Base-by-base conservation (phyloP, 805 yeast genomes). In the Metschnikowia hibisci region DNA sequence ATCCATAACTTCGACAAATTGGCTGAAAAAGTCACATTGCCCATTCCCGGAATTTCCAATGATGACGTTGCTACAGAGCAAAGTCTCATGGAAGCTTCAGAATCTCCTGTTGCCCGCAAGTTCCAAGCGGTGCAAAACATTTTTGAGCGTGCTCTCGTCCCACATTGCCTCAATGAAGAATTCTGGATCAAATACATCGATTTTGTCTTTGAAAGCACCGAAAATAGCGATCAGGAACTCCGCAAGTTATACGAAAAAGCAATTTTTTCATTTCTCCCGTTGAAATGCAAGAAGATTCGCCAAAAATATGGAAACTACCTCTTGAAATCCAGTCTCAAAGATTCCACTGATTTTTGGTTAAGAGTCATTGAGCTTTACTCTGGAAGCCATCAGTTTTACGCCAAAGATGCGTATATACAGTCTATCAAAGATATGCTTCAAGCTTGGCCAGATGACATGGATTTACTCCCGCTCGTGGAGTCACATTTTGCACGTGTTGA, bases 131-230 rank as follows among this genome's bases (percentile, higher is more conserved):
- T 77, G 1, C 60, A 62, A 6, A 63, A 74, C 6, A 55, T 86
- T 1, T 90, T 83, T 61, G 91, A 86, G 58, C 71, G 96, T 44
- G 78, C 87, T 13, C 63, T 91, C 9, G 66, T 86, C 1, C 87
- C 95, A 0, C 75, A 82, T 41, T 84, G 89, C 32, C 63, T 64
- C 15, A 67, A 73, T 36, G 79, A 78, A 26, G 67, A 66, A 12
- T 58, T 87, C 14, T 91, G 98, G 98, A 55, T 79, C 13, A 74
- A 74, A 42, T 90, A 84, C 57, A 45, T 78, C 6, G 63, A 75
- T 3, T 88, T 81, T 74, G 54, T 78, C 20, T 5, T 23, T 6
- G 13, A 27, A 9, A 61, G 74, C 16, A 53, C 52, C 2, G 48
- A 52, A 47, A 41, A 53, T 3, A 51, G 56, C 3, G 55, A 54